These are phyloP conservation scores for barley (Hordeum vulgare) DNA, from an alignment of 176 grass and related monocot species.

Conservation along the genomic window MorexV3_pseudomolecules_assembly NC_058519.1:448551829-448552328, in stretches of 20 bases:
- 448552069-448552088: conserved; percentile 10
- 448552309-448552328: too few relatives aligned
- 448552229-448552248: too few relatives aligned
- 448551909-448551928: conserved; percentile 11
- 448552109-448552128: background rate
- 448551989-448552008: conserved; percentile 27
- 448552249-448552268: too few relatives aligned
- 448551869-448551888: too few relatives aligned
- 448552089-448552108: background rate
- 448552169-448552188: too few relatives aligned
- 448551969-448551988: conserved; percentile 26
- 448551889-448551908: background rate
- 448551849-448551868: too few relatives aligned
- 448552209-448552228: too few relatives aligned
- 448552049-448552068: conserved; percentile 26
- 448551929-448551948: background rate
- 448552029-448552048: background rate
- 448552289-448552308: too few relatives aligned
- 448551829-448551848: too few relatives aligned
- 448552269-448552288: too few relatives aligned
- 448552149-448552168: too few relatives aligned
- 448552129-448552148: background rate
- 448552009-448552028: conserved; percentile 10
- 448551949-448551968: conserved; percentile 21
- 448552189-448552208: too few relatives aligned